phyloP scores from a whole-genome alignment of 495 filamentous ascomycete species.

The Penicillium cosmopolitanum region DNA sequence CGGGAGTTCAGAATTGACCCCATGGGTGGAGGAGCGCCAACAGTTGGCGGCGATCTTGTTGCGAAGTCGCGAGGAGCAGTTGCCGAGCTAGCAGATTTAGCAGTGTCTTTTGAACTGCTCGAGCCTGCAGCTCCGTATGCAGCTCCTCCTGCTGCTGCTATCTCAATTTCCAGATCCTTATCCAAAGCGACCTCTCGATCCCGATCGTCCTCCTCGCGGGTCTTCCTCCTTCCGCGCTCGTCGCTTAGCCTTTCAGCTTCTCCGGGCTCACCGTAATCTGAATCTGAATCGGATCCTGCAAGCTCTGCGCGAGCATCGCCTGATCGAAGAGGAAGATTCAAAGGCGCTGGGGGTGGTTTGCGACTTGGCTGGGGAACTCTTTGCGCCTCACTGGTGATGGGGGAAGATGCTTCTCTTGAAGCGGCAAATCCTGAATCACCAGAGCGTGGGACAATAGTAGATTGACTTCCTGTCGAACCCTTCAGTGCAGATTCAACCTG shows the following conservation, averaged over 20 bases:
- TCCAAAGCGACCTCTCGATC: constrained; percentile 68
- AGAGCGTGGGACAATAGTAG: neutral
- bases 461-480: constrained; percentile 4
- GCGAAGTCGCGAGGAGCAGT: constrained; percentile 29
- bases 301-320: constrained; percentile 46
- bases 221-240: constrained; percentile 80
- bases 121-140: constrained; percentile 6
- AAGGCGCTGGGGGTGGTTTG: constrained; percentile 82
- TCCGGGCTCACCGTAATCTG: constrained; percentile 82
- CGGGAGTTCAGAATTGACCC: constrained; percentile 42
- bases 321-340: constrained; percentile 74
- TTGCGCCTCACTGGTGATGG: constrained; percentile 21
- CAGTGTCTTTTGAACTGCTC: constrained; percentile 13
- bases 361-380: constrained; percentile 60
- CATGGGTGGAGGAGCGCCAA: constrained; percentile 36
- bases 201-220: constrained; percentile 84
- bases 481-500: constrained; percentile 1
- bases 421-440: neutral
- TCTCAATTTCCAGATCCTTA: constrained; percentile 68
- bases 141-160: constrained; percentile 66
- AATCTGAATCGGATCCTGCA: constrained; percentile 65
- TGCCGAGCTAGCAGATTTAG: constrained; percentile 23
- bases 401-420: constrained; percentile 10
- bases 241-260: constrained; percentile 62
- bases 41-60: constrained; percentile 33